phyloP scores from a whole-genome alignment of 768 basidiomycete species.

The Amanita inopinata region DNA sequence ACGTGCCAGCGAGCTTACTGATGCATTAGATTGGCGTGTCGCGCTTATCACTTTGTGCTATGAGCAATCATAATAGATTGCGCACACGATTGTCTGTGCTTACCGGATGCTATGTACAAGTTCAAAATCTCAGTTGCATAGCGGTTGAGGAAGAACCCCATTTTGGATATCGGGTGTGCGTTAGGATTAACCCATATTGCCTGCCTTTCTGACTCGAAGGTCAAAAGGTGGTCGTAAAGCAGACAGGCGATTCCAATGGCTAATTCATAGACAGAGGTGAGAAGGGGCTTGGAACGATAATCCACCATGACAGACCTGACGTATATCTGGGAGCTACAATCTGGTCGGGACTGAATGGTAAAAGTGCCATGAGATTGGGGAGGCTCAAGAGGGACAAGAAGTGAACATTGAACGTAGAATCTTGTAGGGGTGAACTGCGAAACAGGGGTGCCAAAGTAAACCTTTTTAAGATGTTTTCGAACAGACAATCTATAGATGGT shows the following conservation, averaged over 20 bases:
- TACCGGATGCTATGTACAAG: not conserved
- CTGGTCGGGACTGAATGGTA: not conserved
- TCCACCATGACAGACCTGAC: not conserved
- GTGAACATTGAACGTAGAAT: no score
- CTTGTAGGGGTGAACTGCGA: no score
- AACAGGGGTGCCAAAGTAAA: no score
- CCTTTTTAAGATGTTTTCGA: no score
- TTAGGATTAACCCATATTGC: constrained; percentile 2
- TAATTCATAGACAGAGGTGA: not conserved
- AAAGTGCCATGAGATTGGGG: not conserved
- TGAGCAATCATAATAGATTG: no score
- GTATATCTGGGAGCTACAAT: not conserved
- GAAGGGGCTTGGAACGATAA: not conserved
- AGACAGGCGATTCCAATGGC: constrained; percentile 1
- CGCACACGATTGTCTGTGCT: no score
- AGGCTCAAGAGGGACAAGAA: no score
- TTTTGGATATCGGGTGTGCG: not conserved
- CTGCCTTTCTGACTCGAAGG: not conserved
- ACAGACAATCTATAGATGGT: no score
- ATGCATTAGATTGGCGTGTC: not conserved
- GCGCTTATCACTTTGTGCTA: not conserved
- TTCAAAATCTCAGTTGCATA: not conserved
- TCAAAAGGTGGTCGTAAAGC: not conserved
- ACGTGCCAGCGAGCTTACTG: not conserved
- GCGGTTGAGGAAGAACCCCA: not conserved